Evolutionary conservation across 2,329 filamentous ascomycete species (phyloP).

Genomic region (Periconia sp.): DNA sequence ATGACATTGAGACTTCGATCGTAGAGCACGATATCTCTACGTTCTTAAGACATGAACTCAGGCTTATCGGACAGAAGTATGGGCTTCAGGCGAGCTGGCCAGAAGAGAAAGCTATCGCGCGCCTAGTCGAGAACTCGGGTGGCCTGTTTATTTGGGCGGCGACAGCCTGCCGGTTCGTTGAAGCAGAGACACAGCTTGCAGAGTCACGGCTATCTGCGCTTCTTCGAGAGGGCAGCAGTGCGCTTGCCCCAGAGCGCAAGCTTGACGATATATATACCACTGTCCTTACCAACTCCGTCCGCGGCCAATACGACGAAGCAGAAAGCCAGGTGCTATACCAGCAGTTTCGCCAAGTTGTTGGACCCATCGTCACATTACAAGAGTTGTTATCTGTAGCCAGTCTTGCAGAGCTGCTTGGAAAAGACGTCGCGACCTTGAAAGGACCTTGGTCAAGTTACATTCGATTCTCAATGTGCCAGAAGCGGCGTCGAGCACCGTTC

Average conservation of each 20-base stretch:
- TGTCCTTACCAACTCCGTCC: slow-evolving; percentile 10
- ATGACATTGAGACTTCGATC: slow-evolving; percentile 10
- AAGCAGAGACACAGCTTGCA: neutral
- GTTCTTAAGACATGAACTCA: slow-evolving; percentile 7
- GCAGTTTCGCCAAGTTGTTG: slow-evolving; percentile 9
- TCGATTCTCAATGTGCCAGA: slow-evolving; percentile 16
- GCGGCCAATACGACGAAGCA: slow-evolving; percentile 1
- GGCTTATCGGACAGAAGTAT: neutral
- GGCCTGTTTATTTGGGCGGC: slow-evolving; percentile 46
- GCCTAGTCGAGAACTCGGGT: slow-evolving; percentile 30
- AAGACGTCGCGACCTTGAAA: neutral
- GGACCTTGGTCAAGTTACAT: slow-evolving; percentile 9
- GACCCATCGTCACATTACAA: slow-evolving; percentile 7
- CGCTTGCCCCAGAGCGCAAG: neutral
- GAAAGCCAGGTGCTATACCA: slow-evolving; percentile 4
- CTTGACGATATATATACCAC: slow-evolving; percentile 16
- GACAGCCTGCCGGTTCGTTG: slow-evolving; percentile 30
- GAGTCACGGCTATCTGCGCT: neutral
- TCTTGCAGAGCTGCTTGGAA: slow-evolving; percentile 9
- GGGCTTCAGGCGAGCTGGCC: slow-evolving; percentile 18
- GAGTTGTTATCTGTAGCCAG: slow-evolving; percentile 3
- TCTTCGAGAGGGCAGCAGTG: slow-evolving; percentile 3
- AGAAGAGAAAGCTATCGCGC: slow-evolving; percentile 19
- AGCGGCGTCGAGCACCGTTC: neutral
- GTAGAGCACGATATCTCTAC: slow-evolving; percentile 13